These are phyloP conservation scores for Aristolochia fimbriata DNA, from an alignment of 164 flowering plant genomes.

Conservation along the genomic window DNA sequence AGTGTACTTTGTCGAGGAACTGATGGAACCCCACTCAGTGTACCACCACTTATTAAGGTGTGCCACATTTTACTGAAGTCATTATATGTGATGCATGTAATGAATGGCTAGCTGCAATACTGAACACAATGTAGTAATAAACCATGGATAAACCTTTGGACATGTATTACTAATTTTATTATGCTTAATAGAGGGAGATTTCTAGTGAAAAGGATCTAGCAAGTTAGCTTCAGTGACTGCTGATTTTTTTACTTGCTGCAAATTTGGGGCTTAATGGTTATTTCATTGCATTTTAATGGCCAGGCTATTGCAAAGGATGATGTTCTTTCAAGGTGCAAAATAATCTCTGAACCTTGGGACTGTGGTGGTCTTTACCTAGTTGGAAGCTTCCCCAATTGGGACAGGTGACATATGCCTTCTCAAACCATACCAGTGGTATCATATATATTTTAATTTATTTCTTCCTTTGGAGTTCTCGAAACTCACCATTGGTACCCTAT, in stretches of 20 bases:
- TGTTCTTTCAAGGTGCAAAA: conserved; percentile 71
- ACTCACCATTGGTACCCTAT: background rate
- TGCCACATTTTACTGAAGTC: background rate
- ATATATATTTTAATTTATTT: no score
- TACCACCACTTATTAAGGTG: conserved; percentile 87
- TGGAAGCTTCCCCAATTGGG: conserved; percentile 98
- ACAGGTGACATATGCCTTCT: conserved; percentile 32
- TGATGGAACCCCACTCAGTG: conserved; percentile 81
- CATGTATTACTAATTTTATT: no score
- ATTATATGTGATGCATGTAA: background rate
- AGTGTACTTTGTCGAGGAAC: conserved; percentile 95
- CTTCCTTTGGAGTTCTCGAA: background rate
- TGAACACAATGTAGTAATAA: no score
- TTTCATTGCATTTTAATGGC: conserved; percentile 4
- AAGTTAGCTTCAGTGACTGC: no score
- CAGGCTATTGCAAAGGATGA: conserved; percentile 96
- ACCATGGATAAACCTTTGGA: no score
- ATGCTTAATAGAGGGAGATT: no score
- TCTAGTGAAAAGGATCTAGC: no score
- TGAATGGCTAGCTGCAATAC: no score
- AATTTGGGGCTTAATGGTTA: background rate
- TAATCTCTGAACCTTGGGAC: conserved; percentile 98
- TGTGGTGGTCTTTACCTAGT: conserved; percentile 97
- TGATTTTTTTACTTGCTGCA: background rate
- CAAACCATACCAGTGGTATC: no score